phyloP scores from a whole-genome alignment of 768 basidiomycete genomes.

The Mycena pura region DNA sequence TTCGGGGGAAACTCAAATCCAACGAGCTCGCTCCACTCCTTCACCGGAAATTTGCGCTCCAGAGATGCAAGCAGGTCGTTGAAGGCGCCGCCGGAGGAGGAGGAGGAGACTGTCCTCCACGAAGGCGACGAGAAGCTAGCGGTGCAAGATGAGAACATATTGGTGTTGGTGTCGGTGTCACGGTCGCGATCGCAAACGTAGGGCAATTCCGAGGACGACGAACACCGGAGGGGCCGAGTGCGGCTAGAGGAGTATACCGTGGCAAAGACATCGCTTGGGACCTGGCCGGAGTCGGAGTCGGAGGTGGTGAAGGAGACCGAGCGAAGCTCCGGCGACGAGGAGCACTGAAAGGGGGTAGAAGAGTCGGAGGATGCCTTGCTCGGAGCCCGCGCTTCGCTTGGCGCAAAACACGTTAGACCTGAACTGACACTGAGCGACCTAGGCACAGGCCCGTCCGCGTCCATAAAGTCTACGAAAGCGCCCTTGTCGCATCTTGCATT shows the following conservation, averaged over 20 bases:
- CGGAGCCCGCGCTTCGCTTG: not conserved
- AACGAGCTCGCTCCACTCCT: conserved; percentile 13
- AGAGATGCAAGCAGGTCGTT: conserved; percentile 24
- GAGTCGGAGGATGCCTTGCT: not conserved
- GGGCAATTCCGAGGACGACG: conserved; percentile 2
- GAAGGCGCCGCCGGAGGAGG: not conserved
- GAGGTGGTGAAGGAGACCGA: no score
- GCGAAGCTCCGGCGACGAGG: conserved; percentile 5
- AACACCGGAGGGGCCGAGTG: no score
- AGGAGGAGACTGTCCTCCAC: no score
- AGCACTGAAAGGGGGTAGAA: not conserved
- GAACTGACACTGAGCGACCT: not conserved
- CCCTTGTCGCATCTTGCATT: not conserved
- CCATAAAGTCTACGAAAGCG: no score
- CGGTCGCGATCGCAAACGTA: conserved; percentile 7
- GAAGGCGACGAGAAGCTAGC: not conserved
- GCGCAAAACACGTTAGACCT: not conserved
- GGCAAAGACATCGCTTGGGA: not conserved
- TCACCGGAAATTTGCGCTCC: conserved; percentile 21
- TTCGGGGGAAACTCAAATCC: not conserved
- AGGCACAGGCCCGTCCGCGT: no score
- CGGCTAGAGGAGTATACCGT: not conserved
- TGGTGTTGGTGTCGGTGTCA: no score
- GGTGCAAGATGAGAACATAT: no score
- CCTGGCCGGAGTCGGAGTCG: not conserved